These are phyloP conservation scores for Shiraia sp. DNA, from an alignment of 2,329 filamentous ascomycete species.

Conservation along the genomic window DNA sequence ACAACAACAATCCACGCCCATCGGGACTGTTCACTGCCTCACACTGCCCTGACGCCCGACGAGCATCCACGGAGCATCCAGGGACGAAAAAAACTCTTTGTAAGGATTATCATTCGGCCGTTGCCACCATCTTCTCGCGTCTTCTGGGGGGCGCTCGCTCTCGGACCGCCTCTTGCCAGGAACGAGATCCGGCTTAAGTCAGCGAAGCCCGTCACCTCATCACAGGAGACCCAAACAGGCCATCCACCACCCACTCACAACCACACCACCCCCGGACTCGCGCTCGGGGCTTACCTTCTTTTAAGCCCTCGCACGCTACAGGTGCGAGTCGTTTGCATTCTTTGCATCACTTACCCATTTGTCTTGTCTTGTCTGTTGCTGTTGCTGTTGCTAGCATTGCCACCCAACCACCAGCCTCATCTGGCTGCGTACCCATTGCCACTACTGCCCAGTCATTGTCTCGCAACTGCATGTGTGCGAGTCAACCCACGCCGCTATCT, in stretches of 20 bases:
- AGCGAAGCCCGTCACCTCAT: conserved; percentile 19
- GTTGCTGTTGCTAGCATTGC: no score
- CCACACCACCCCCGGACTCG: neutral
- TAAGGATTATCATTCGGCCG: conserved; percentile 9
- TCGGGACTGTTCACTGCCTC: conserved; percentile 14
- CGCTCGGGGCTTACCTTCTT: neutral
- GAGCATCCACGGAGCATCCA: neutral
- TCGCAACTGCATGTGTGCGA: no score
- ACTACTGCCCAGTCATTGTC: no score
- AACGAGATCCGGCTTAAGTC: conserved; percentile 17
- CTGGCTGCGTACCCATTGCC: no score
- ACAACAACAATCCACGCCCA: conserved; percentile 1
- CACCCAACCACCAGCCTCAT: no score
- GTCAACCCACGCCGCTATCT: conserved; percentile 1
- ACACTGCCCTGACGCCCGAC: conserved; percentile 3
- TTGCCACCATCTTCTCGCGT: conserved; percentile 25
- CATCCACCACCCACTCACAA: neutral
- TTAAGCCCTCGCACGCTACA: neutral
- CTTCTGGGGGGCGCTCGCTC: conserved; percentile 13
- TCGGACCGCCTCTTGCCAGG: conserved; percentile 2
- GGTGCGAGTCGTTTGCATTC: no score
- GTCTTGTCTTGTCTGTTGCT: no score
- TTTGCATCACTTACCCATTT: no score
- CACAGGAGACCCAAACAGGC: conserved; percentile 10
- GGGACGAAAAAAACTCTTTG: conserved; percentile 6